Evolutionary conservation across 2,329 filamentous ascomycete species (phyloP).

Genomic region (Byssochlamys sp.): DNA sequence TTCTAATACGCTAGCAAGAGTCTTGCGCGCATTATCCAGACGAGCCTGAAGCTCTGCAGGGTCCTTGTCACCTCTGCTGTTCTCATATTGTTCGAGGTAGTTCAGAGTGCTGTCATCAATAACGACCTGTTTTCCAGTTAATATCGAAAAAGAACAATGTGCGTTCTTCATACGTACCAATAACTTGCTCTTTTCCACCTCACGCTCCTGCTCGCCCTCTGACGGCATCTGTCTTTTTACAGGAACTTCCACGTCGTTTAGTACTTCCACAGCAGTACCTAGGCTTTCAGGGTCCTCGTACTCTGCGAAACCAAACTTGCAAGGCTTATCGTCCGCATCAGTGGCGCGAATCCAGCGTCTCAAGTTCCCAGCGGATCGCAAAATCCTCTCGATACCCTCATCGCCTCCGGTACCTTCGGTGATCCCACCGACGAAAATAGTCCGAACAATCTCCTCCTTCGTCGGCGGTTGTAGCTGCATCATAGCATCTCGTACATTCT

Average conservation of each 20-base stretch:
- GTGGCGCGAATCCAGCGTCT: constrained; percentile 75
- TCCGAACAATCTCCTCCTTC: constrained; percentile 80
- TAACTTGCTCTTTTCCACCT: constrained; percentile 60
- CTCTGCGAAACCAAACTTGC: constrained; percentile 88
- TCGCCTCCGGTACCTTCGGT: constrained; percentile 69
- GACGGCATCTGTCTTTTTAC: constrained; percentile 57
- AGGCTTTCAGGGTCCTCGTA: constrained; percentile 87
- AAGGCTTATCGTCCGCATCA: constrained; percentile 69
- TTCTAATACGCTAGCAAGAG: constrained; percentile 58
- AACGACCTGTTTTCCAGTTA: constrained; percentile 40
- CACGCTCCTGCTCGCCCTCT: constrained; percentile 33
- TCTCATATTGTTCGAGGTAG: constrained; percentile 74
- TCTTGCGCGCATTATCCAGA: constrained; percentile 58
- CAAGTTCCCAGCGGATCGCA: constrained; percentile 67
- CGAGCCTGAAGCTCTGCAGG: constrained; percentile 54
- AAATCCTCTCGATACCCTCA: constrained; percentile 65
- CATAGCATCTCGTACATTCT: constrained; percentile 57
- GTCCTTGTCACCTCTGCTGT: constrained; percentile 55
- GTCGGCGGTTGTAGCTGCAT: constrained; percentile 71
- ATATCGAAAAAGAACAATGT: constrained; percentile 4
- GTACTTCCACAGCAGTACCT: constrained; percentile 71
- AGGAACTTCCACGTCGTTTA: constrained; percentile 73
- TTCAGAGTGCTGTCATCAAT: constrained; percentile 74
- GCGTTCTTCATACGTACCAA: constrained; percentile 40
- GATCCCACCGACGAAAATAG: constrained; percentile 80